These are phyloP conservation scores for Elongisporangium prolatum DNA, from an alignment of 352 stramenopile genomes.

Conservation along the genomic window DNA sequence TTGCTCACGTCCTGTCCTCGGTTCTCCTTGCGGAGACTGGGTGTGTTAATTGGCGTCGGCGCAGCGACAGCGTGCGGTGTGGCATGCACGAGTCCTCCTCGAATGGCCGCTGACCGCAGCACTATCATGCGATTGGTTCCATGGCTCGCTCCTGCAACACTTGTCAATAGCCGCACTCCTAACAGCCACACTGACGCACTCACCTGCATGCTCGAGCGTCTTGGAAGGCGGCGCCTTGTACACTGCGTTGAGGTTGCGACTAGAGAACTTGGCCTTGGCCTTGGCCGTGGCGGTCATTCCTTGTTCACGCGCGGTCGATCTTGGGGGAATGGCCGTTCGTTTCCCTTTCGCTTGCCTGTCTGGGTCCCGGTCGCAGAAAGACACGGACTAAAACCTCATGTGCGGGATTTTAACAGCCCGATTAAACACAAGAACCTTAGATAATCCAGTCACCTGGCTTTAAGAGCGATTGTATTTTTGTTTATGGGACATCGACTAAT, in stretches of 20 bases:
- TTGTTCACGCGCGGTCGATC: background rate
- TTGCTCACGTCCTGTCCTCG: constrained; percentile 35
- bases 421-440: background rate
- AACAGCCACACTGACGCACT: background rate
- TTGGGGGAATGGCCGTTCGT: constrained; percentile 1
- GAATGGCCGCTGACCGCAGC: constrained; percentile 19
- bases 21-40: constrained; percentile 63
- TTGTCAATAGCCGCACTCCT: background rate
- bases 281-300: constrained; percentile 46
- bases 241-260: constrained; percentile 63
- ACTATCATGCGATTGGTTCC: constrained; percentile 45
- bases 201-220: constrained; percentile 21
- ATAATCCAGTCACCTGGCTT: background rate
- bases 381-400: background rate
- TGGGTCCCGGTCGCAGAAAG: background rate
- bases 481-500: too few species aligned
- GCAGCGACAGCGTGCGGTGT: constrained; percentile 18
- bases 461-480: background rate
- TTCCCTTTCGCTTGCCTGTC: background rate
- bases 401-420: background rate
- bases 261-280: constrained; percentile 65
- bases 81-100: constrained; percentile 3
- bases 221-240: constrained; percentile 56
- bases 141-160: background rate
- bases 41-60: constrained; percentile 74